phyloP scores from a whole-genome alignment of 2,329 filamentous ascomycete genomes.

The Coleophoma eucalyptorum region DNA sequence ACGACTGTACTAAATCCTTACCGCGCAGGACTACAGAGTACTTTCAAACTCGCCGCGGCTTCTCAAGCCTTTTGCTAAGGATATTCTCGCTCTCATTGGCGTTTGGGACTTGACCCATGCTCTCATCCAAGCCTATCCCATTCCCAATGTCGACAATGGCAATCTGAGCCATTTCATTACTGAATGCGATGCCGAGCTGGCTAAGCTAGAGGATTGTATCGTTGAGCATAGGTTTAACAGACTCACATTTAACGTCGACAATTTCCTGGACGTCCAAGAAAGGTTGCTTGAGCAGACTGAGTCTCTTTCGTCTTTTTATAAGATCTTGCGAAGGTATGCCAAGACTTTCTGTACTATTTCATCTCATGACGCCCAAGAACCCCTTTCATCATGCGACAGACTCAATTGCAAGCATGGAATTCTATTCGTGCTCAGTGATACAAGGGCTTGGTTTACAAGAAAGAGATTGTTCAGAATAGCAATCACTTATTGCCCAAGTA shows the following conservation, averaged over 20 bases:
- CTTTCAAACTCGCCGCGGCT: constrained; percentile 6
- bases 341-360: not conserved
- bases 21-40: constrained; percentile 5
- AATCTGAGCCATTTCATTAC: constrained; percentile 2
- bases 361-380: too few relatives aligned
- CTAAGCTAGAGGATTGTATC: constrained; percentile 5
- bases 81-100: constrained; percentile 10
- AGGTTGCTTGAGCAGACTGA: constrained; percentile 6
- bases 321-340: constrained; percentile 10
- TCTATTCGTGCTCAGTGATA: too few relatives aligned
- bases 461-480: too few relatives aligned
- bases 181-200: constrained; percentile 4
- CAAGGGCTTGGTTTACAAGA: too few relatives aligned
- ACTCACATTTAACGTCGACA: not conserved
- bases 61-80: constrained; percentile 5
- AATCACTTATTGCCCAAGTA: too few relatives aligned
- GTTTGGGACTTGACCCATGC: constrained; percentile 6
- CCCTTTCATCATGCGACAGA: too few relatives aligned
- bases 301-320: constrained; percentile 7
- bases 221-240: constrained; percentile 1
- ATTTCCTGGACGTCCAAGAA: constrained; percentile 2
- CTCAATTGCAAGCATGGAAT: too few relatives aligned
- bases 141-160: constrained; percentile 3
- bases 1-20: not conserved
- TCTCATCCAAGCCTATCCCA: constrained; percentile 4